phyloP scores from a whole-genome alignment of 2,329 filamentous ascomycete species.

The Fusarium sp. region DNA sequence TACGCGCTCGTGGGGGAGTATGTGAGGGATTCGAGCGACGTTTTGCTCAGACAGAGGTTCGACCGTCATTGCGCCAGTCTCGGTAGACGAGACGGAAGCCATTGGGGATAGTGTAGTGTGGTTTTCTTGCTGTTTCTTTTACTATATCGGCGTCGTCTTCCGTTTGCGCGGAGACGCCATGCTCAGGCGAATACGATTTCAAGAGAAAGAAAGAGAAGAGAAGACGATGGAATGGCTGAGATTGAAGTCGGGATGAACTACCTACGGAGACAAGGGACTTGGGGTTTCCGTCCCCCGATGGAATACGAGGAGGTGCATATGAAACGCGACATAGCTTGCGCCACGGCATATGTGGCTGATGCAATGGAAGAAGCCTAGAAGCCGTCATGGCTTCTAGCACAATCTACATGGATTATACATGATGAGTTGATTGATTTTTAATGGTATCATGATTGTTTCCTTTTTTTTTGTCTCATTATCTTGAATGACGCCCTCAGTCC shows the following conservation, averaged over 20 bases:
- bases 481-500: background rate
- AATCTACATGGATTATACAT: background rate
- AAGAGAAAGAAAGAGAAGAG: conserved; percentile 5
- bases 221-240: background rate
- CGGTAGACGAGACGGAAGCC: conserved; percentile 46
- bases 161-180: conserved; percentile 32
- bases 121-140: background rate
- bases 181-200: conserved; percentile 5
- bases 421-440: background rate
- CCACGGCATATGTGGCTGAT: conserved; percentile 34
- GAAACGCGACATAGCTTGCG: conserved; percentile 27
- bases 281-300: background rate
- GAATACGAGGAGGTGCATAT: conserved; percentile 19
- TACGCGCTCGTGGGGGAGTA: conserved; percentile 77
- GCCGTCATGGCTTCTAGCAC: background rate
- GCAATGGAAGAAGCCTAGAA: background rate
- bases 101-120: conserved; percentile 30
- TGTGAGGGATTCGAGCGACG: conserved; percentile 63
- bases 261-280: background rate
- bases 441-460: background rate
- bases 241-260: background rate
- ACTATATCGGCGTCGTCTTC: conserved; percentile 9
- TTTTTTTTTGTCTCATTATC: conserved; percentile 14
- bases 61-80: conserved; percentile 39
- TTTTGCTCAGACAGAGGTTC: conserved; percentile 47